Base-by-base conservation (phyloP, 2,329 filamentous ascomycete genomes). In the Penicillium hesseltinei region DNA sequence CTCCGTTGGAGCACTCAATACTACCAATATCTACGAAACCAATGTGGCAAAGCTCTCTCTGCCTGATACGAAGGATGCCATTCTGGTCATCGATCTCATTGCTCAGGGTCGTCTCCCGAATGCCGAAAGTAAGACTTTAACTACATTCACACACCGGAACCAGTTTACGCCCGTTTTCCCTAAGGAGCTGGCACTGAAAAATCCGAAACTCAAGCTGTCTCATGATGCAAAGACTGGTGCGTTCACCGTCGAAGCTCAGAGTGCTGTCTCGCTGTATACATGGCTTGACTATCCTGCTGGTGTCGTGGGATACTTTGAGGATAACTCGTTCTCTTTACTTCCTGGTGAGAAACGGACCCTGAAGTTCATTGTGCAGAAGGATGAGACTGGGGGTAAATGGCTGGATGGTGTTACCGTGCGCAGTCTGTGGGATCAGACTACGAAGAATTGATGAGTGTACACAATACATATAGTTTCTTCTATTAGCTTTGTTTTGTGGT, bases 211-310 rank as follows among this genome's bases (percentile, higher is more conserved):
- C 2, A 60, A 71, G 8, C 48, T 82, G 3, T 69, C 63, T 1
- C 74, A 77, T 51, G 59, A 74, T 44, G 60, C 64, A 0, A 35
- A 58, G 0, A 68, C 62, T 0, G 61, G 65, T 4, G 73, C 69
- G 3, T 84, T 83, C 60, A 79, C 73, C 0, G 77, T 84, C 0
- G 73, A 75, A 35, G 81, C 82, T 0, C 78, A 71, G 15, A 73
- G 60, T 0, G 82, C 80, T 0, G 74, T 82, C 0, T 80, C 81
- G 4, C 73, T 81, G 4, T 84, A 81, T 72, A 82, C 82, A 1
- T 85, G 82, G 82, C 66, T 85, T 2, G 81, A 82, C 52, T 79
- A 82, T 56, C 81, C 81, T 0, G 69, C 75, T 1, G 78, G 77
- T 0, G 72, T 76, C 1, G 75, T 84, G 10, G 73, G 82, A 0